Conservation (phyloP, 1,139 yeast species). For the Debaryomycetaceae sp. region DNA sequence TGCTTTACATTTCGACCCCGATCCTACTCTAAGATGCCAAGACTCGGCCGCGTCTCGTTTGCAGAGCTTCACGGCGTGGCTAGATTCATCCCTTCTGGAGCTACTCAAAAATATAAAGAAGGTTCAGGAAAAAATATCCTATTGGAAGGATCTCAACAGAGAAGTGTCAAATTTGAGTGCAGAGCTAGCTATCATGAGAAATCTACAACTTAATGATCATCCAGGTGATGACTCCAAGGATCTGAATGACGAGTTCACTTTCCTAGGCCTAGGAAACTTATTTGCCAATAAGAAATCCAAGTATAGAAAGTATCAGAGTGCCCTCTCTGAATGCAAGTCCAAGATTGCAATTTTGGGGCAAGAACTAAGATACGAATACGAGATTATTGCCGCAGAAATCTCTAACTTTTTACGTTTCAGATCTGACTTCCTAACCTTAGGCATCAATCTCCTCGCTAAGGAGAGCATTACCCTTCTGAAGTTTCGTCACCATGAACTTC, state of each 20-base stretch:
- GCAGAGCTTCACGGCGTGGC: conserved; percentile 23
- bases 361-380: conserved; percentile 51
- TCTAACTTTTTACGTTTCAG: conserved; percentile 55
- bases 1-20: not conserved
- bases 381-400: conserved; percentile 58
- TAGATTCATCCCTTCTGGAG: conserved; percentile 30
- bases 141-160: conserved; percentile 50
- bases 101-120: conserved; percentile 37
- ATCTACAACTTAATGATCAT: not conserved
- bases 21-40: conserved; percentile 7
- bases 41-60: conserved; percentile 16
- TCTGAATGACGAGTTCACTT: conserved; percentile 24
- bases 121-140: conserved; percentile 35
- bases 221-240: not conserved
- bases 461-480: conserved; percentile 7
- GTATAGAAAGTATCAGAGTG: conserved; percentile 28
- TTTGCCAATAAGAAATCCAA: conserved; percentile 34
- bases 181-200: conserved; percentile 21
- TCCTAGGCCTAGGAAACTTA: conserved; percentile 20
- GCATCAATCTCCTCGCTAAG: conserved; percentile 30
- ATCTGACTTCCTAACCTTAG: conserved; percentile 35
- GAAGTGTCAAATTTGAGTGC: conserved; percentile 26
- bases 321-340: conserved; percentile 33
- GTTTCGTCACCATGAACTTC: conserved; percentile 7
- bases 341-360: conserved; percentile 30